Conservation (phyloP, 106 monocot species). For the Amphibolis antarctica region DNA sequence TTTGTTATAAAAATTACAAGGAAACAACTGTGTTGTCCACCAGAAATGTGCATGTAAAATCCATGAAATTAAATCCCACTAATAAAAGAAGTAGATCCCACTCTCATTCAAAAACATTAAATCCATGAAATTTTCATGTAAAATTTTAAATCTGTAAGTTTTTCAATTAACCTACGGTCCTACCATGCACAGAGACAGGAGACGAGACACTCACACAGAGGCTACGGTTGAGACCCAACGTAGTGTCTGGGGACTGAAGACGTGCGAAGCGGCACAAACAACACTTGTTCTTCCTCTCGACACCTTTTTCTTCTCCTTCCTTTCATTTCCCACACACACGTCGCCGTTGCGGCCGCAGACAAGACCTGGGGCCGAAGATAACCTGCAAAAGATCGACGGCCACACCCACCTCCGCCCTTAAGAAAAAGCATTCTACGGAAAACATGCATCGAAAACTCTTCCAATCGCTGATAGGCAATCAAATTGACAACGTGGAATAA, state of each 20-base stretch:
- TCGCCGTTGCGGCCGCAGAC: background rate
- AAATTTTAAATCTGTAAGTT: no score
- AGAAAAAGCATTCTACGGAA: no score
- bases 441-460: no score
- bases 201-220: background rate
- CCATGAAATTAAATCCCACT: no score
- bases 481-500: background rate
- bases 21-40: no score
- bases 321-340: background rate
- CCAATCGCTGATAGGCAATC: background rate
- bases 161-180: no score
- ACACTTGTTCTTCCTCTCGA: background rate
- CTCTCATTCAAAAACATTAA: no score
- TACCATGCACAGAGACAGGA: no score
- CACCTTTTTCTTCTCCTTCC: background rate
- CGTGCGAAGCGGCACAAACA: background rate
- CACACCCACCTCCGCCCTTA: background rate
- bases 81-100: no score
- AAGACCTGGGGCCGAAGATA: background rate
- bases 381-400: background rate
- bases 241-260: background rate
- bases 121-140: no score
- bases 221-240: conserved; percentile 3
- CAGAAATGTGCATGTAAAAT: no score
- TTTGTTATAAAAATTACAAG: no score